Evolutionary conservation across 106 monocot genomes (phyloP).

Genomic region (Acorus calamus): DNA sequence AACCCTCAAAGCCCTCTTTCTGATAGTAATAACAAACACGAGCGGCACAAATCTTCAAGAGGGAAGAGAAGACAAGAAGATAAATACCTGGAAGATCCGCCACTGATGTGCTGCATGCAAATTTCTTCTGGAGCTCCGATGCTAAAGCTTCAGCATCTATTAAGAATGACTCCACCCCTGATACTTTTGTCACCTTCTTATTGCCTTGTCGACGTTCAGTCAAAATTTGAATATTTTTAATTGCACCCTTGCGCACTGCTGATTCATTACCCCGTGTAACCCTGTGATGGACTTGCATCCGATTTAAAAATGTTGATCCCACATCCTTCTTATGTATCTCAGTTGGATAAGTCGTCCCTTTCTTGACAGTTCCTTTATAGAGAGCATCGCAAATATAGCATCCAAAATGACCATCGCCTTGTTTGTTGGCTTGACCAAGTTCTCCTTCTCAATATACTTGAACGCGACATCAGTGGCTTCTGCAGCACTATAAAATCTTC

Average conservation of each 20-base stretch:
- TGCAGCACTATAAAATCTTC: conserved; percentile 60
- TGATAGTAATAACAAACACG: too few species aligned
- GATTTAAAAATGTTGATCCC: conserved; percentile 62
- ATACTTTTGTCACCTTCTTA: conserved; percentile 88
- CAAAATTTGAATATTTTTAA: conserved; percentile 73
- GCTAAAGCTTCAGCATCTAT: conserved; percentile 77
- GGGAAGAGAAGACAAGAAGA: neutral
- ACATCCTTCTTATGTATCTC: conserved; percentile 92
- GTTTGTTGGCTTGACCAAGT: conserved; percentile 57
- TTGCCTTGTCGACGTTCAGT: conserved; percentile 89
- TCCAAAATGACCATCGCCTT: conserved; percentile 69
- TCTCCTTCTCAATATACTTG: conserved; percentile 86
- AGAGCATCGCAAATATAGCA: conserved; percentile 82
- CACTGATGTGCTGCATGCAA: conserved; percentile 91
- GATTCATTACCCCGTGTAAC: conserved; percentile 58
- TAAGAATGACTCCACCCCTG: conserved; percentile 80
- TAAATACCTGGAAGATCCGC: conserved; percentile 83
- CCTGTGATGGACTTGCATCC: conserved; percentile 78
- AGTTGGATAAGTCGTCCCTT: conserved; percentile 73
- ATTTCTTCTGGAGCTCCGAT: conserved; percentile 94
- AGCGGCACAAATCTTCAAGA: neutral
- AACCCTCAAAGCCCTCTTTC: neutral
- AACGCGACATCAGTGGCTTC: conserved; percentile 80
- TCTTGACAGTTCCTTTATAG: conserved; percentile 85
- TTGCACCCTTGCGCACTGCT: conserved; percentile 61